Evolutionary conservation across 2,329 filamentous ascomycete species (phyloP), one percentile per base, ranked within the genome.

Genomic region (Coniochaeta prunicola): DNA sequence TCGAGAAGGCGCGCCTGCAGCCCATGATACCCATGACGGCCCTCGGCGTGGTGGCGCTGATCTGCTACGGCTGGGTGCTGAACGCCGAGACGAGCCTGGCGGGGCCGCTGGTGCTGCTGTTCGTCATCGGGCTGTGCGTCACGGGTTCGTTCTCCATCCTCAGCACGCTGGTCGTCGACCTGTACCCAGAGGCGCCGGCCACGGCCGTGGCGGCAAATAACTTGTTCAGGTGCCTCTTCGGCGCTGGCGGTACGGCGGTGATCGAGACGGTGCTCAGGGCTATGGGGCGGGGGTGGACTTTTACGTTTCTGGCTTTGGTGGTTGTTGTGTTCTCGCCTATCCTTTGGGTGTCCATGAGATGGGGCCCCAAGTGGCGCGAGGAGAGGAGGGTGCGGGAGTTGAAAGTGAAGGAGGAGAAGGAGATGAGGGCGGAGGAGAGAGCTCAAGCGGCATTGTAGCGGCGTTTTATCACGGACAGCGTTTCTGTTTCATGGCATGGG

Each of bases 171-270:
- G 76, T 88, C 15, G 80, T 89, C 1, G 86, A 89, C 62, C 70
- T 88, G 1, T 83, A 85, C 61, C 84, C 84, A 0, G 72, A 80
- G 26, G 78, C 80, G 1, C 84, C 84, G 0, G 83, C 84, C 0
- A 87, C 84, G 0, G 83, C 82, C 0, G 84, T 84, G 1, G 85
- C 85, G 0, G 82, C 85, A 0, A 86, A 85, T 62, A 88, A 88
- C 61, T 71, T 89, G 3, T 77, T 83, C 4, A 73, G 85, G n/a
- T 88, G 85, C 66, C 69, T 84, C 19, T 71, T 84, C 45, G 85
- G 83, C 26, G 86, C 86, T 0, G 79, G 74, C 1, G 80, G 79
- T 3, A 85, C 83, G 24, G 83, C 82, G 0, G 74, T 85, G 9
- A 82, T 89, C 40, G 78, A 85, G 57, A 73, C 77, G 57, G 83